Evolutionary conservation across 164 flowering plant species (phyloP).

Genomic region (Vitis vinifera): DNA sequence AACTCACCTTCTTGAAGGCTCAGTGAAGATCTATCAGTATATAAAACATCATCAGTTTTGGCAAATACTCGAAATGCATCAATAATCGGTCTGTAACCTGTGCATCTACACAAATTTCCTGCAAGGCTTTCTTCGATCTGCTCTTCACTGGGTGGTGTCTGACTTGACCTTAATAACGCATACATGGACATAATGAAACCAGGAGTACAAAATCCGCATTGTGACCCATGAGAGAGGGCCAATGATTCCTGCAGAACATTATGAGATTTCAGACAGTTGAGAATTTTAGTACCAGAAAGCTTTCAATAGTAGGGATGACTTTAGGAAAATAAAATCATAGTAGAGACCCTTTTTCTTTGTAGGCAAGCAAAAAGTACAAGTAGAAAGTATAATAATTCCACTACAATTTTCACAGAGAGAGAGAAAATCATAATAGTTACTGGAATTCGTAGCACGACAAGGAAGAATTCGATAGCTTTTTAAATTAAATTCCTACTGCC

Average conservation of each 20-base stretch:
- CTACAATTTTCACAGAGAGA: too few species aligned
- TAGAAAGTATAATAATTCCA: too few species aligned
- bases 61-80: slow-evolving; percentile 98
- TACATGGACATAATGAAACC: slow-evolving; percentile 99
- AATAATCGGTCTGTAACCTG: slow-evolving; percentile 92
- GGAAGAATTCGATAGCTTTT: too few species aligned
- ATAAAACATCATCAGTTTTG: slow-evolving; percentile 73
- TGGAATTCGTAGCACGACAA: too few species aligned
- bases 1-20: slow-evolving; percentile 35
- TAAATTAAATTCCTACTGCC: too few species aligned
- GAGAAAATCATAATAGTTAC: too few species aligned
- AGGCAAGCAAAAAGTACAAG: too few species aligned
- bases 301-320: too few species aligned
- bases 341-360: too few species aligned
- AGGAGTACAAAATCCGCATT: slow-evolving; percentile 99
- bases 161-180: slow-evolving; percentile 79
- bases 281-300: not conserved
- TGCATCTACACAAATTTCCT: slow-evolving; percentile 98
- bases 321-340: too few species aligned
- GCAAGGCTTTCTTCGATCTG: slow-evolving; percentile 93
- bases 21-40: slow-evolving; percentile 42
- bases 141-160: slow-evolving; percentile 68
- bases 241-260: slow-evolving; percentile 64
- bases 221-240: slow-evolving; percentile 89
- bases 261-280: not conserved